Evolutionary conservation across 2,329 filamentous ascomycete species (phyloP), one percentile per base, ranked within the genome.

Genomic region (Tolypocladium sp.): DNA sequence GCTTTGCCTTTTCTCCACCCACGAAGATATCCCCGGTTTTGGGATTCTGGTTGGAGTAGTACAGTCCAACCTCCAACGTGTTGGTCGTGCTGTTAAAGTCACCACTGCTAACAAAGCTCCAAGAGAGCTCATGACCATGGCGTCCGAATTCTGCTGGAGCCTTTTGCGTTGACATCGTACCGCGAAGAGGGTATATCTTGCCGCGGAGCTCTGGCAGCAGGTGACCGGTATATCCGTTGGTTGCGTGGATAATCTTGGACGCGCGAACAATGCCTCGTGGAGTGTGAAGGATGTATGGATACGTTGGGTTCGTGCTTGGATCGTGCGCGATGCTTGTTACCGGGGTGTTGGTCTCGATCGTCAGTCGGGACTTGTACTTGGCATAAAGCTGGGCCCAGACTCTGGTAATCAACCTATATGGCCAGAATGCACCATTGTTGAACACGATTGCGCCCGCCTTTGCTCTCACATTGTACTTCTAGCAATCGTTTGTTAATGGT

Each of bases 181-280:
- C 77, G 0, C 77, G 71, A 1, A 76, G 60, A 0, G 78, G 73
- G 9, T 76, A 75, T 12, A 81, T 66, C 20, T 74, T 74, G 2
- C 75, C 74, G 1, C 72, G 68, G 3, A 84, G 68, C 0, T 70
- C 73, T 0, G 81, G 80, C 2, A 85, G 67, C 2, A 85, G 73
- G 56, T 83, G 77, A 0, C 76, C 69, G 0, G 78, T 73, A 63
- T 79, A 78, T 2, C 72, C 80, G 61, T 86, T 85, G 0, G 81
- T 85, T 41, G 80, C 80, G 61, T 86, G 81, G 2, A 86, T 73
- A 7, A 86, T 70, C 56, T 82, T 76, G 2, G 70, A 71, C 17
- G 80, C 74, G 1, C 64, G 66, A 15, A 84, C 73, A 0, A 49
- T 62, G 0, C 81, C 82, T 4, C 79, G 70, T 0, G 65, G 60